Conservation (phyloP, 352 stramenopile species). For the Globisporangium cystogenes region DNA sequence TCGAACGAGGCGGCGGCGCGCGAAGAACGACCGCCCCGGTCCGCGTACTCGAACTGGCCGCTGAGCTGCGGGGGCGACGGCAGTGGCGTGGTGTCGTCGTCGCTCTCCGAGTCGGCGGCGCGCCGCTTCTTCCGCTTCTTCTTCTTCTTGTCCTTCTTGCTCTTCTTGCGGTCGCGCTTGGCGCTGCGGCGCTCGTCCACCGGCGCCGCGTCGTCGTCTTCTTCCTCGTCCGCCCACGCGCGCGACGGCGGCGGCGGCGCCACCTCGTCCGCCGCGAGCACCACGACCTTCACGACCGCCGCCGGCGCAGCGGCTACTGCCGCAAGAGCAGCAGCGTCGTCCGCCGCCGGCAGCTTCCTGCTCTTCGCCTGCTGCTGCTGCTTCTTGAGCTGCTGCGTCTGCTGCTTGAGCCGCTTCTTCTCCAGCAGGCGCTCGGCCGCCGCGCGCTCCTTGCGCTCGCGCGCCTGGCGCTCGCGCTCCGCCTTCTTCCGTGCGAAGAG, state of each 20-base stretch:
- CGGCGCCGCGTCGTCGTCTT: not conserved
- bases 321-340: not conserved
- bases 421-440: conserved; percentile 14
- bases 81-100: conserved; percentile 37
- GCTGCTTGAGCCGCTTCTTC: conserved; percentile 44
- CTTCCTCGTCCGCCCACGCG: not conserved
- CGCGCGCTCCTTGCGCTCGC: conserved; percentile 22
- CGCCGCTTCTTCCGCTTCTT: conserved; percentile 37
- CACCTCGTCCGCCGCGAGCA: conserved; percentile 7
- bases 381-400: conserved; percentile 52
- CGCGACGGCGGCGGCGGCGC: not conserved
- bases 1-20: conserved; percentile 12
- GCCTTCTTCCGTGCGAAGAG: conserved; percentile 53
- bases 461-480: conserved; percentile 29
- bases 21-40: conserved; percentile 10
- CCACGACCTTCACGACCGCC: conserved; percentile 3
- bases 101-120: conserved; percentile 36
- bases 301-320: not conserved
- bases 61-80: conserved; percentile 40
- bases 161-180: conserved; percentile 21
- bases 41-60: conserved; percentile 34
- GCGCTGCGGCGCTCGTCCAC: not conserved
- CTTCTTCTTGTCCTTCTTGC: conserved; percentile 57
- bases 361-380: conserved; percentile 41
- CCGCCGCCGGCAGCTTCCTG: conserved; percentile 24